Conservation (phyloP, 805 yeast species). For the Candida methanosorbosa region DNA sequence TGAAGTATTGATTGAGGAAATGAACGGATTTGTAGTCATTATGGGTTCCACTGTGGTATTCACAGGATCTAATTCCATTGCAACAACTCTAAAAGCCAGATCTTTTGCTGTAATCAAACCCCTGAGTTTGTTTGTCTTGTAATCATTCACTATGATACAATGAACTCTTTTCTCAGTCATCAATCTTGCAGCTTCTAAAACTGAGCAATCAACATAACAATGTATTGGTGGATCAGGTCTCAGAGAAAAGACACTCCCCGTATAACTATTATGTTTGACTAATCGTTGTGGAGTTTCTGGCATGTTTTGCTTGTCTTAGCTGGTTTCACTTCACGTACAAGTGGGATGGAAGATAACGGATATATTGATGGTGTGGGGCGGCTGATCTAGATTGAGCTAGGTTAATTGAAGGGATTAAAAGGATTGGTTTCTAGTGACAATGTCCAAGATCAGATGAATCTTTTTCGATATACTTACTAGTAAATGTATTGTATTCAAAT, state of each 20-base stretch:
- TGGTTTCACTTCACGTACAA: too few relatives aligned
- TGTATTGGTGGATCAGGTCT: conserved; percentile 28
- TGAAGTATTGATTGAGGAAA: conserved; percentile 26
- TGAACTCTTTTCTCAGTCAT: conserved; percentile 33
- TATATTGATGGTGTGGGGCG: too few relatives aligned
- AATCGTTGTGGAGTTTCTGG: too few relatives aligned
- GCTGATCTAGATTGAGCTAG: too few relatives aligned
- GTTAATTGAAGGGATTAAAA: too few relatives aligned
- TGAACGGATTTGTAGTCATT: conserved; percentile 31
- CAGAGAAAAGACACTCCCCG: conserved; percentile 1
- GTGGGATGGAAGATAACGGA: too few relatives aligned
- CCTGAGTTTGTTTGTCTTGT: conserved; percentile 17
- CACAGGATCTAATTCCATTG: conserved; percentile 19
- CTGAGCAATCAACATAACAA: conserved; percentile 25
- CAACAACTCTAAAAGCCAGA: conserved; percentile 34
- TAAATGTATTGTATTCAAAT: too few relatives aligned
- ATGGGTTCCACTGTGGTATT: conserved; percentile 24
- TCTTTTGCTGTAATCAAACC: conserved; percentile 39
- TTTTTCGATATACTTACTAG: too few relatives aligned
- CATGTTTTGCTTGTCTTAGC: too few relatives aligned
- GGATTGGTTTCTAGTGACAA: too few relatives aligned
- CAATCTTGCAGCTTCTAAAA: conserved; percentile 23
- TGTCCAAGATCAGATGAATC: too few relatives aligned
- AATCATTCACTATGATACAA: conserved; percentile 30
- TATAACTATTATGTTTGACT: neutral